A percentile compares a stretch with the other conserved stretches of the same genome.
Conservation (phyloP, 306 rosid species). For the Spatholobus suberectus region DNA sequence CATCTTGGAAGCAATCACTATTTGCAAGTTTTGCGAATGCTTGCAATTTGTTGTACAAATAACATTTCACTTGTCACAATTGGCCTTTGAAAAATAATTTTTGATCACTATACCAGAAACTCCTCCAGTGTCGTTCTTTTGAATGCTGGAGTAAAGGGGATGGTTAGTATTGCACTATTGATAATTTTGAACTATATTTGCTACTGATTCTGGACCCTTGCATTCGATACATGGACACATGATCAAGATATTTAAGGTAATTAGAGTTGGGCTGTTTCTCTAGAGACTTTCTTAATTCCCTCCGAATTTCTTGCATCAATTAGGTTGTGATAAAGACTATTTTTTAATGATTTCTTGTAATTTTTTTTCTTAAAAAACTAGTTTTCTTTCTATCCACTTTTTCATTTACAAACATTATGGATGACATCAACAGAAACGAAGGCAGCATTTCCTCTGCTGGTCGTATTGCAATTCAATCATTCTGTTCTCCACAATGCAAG, state of each 20-base stretch:
- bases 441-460: slow-evolving; percentile 60
- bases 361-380: neutral
- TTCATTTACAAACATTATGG: slow-evolving; percentile 35
- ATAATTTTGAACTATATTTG: slow-evolving; percentile 7
- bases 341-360: neutral
- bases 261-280: neutral
- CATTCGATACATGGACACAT: neutral
- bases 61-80: no score
- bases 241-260: neutral
- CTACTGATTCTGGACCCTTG: neutral
- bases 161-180: slow-evolving; percentile 6
- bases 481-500: slow-evolving; percentile 86
- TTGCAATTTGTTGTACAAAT: no score
- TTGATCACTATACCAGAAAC: neutral
- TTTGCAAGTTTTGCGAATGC: slow-evolving; percentile 28
- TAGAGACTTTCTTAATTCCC: neutral
- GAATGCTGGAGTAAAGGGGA: neutral
- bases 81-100: slow-evolving; percentile 27
- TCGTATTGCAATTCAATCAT: slow-evolving; percentile 87
- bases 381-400: slow-evolving; percentile 23
- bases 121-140: neutral
- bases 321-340: slow-evolving; percentile 20
- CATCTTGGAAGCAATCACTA: neutral
- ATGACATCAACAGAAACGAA: slow-evolving; percentile 52
- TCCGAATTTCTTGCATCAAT: slow-evolving; percentile 20